A percentile compares a stretch with the other conserved stretches of the same genome.
These are phyloP conservation scores for Handroanthus guayacan DNA, from an alignment of 257 asterid species.

Conservation along the genomic window DNA sequence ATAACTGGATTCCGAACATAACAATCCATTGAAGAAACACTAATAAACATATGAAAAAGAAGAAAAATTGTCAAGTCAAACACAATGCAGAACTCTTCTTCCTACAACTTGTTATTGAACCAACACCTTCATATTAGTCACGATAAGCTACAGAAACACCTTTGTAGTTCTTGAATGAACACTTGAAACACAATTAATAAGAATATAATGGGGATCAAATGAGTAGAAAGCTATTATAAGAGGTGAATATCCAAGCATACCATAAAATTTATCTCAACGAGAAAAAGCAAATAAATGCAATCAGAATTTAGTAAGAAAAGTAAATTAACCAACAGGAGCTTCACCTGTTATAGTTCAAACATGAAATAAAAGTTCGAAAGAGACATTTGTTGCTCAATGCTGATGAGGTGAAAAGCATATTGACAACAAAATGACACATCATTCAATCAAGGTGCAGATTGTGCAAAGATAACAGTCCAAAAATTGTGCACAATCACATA, in stretches of 20 bases:
- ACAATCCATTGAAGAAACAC: not conserved
- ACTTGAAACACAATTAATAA: not conserved
- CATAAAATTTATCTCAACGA: not conserved
- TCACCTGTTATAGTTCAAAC: constrained; percentile 2
- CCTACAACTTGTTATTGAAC: too few species aligned
- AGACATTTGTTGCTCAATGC: not conserved
- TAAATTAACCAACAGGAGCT: not conserved
- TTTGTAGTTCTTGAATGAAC: not conserved
- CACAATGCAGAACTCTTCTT: not conserved
- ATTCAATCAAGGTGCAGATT: constrained; percentile 16
- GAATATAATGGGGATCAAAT: constrained; percentile 1
- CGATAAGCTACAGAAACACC: constrained; percentile 12
- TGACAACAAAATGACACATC: not conserved
- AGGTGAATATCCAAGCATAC: not conserved
- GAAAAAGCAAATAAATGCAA: constrained; percentile 4
- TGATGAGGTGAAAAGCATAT: not conserved
- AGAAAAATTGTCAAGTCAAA: not conserved
- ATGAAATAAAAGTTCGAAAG: not conserved
- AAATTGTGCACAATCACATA: constrained; percentile 36
- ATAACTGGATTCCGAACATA: not conserved
- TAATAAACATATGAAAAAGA: constrained; percentile 1
- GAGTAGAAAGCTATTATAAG: constrained; percentile 5
- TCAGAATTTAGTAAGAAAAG: not conserved
- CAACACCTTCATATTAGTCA: not conserved
- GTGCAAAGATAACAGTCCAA: constrained; percentile 21